A percentile compares a stretch with the other conserved stretches of the same genome.
These are phyloP conservation scores for Aspergillus cristatus DNA, from an alignment of 495 filamentous ascomycete species.

Conservation along the genomic window DNA sequence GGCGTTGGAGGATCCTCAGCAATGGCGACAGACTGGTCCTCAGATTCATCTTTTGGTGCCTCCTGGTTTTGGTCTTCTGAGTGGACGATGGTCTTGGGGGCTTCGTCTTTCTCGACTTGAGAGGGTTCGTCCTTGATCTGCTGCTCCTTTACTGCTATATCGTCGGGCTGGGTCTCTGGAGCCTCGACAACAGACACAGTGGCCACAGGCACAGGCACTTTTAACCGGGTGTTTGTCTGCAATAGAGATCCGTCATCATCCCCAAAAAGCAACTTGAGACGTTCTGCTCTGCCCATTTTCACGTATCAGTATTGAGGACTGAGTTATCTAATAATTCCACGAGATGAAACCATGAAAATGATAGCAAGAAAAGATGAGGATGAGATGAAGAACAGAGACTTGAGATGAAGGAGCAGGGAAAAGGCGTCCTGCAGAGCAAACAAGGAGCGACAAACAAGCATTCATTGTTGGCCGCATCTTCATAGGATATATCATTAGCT, in stretches of 20 bases:
- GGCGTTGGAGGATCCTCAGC: background rate
- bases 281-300: constrained; percentile 16
- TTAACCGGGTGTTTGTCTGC: constrained; percentile 14
- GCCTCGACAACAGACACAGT: background rate
- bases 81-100: background rate
- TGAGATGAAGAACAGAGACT: background rate
- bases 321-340: background rate
- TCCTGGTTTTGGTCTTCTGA: background rate
- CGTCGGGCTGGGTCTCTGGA: background rate
- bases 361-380: constrained; percentile 1
- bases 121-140: background rate
- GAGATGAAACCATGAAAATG: too few species aligned
- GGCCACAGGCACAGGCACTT: background rate
- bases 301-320: background rate
- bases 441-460: too few species aligned
- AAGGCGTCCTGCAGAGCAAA: background rate
- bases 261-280: constrained; percentile 19
- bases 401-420: constrained; percentile 1
- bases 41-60: too few species aligned
- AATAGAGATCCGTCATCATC: constrained; percentile 11
- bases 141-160: background rate
- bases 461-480: too few species aligned
- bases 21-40: too few species aligned
- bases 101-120: background rate
- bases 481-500: too few species aligned